A percentile compares a stretch with the other conserved stretches of the same genome.
Conservation (phyloP, 2,329 filamentous ascomycete species). For the Ilyonectria robusta region DNA sequence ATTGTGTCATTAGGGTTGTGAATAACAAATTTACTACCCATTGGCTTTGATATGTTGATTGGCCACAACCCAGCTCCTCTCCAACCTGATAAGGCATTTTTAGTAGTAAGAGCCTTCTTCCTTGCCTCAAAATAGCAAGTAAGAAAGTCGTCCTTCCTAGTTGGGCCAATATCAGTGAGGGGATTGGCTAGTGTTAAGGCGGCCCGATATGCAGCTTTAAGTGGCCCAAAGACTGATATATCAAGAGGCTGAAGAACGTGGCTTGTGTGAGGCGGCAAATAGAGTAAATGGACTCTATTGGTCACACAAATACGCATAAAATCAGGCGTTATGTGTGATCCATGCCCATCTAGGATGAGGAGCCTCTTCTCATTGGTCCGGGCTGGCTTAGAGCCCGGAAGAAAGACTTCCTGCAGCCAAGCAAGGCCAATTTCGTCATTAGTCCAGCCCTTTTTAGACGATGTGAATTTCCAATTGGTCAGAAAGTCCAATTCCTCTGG, state of each 20-base stretch:
- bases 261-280: too few relatives aligned
- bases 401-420: too few relatives aligned
- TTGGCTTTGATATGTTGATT: neutral
- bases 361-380: too few relatives aligned
- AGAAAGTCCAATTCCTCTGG: neutral
- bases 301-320: too few relatives aligned
- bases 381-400: too few relatives aligned
- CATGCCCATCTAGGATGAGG: too few relatives aligned
- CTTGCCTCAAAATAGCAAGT: neutral
- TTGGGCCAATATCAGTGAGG: neutral
- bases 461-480: too few relatives aligned
- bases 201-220: conserved; percentile 2
- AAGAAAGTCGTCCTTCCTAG: conserved; percentile 5
- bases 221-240: neutral
- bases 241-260: neutral
- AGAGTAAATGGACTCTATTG: too few relatives aligned
- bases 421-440: too few relatives aligned
- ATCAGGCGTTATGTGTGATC: too few relatives aligned
- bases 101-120: neutral
- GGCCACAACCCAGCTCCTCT: conserved; percentile 3
- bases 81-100: neutral
- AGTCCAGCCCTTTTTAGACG: too few relatives aligned
- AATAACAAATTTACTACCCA: conserved; percentile 1
- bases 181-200: neutral
- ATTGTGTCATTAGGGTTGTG: neutral